Evolutionary conservation across 108 stramenopile genomes (phyloP), one percentile per base, ranked within the genome.

Genomic region (Discostella stelligeroides): DNA sequence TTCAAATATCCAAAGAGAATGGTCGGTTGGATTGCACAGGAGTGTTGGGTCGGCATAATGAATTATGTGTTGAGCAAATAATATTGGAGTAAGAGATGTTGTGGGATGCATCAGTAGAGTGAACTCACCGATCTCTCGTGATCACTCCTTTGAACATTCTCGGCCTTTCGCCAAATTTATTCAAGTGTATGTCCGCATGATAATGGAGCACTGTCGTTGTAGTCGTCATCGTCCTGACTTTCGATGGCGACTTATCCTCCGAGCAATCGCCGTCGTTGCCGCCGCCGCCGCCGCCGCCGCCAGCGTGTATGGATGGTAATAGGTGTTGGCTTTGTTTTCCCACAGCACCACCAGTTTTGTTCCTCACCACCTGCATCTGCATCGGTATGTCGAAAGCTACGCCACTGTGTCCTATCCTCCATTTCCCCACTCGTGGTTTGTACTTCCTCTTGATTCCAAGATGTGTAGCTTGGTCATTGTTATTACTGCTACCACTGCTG

Each of bases 121-220:
- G 10, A 30, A 47, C 70, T 67, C 30, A 84, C 71, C 80, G 57
- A 73, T 84, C 83, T 51, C 83, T 76, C 21, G 80, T 81, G 20
- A 88, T 64, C 9, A 91, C 72, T 27, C 90, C 90, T 56, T 84
- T 80, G 20, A 84, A 71, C 69, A 88, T 75, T 63, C 85, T 76
- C 34, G 90, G 85, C 30, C 82, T 61, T 50, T 72, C 58, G 42
- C 86, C 87, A 73, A 88, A 92, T 20, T 86, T 85, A 75, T 88
- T 87, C 47, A 86, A 63, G 68, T 84, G 86, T 48, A 88, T 55
- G 50, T 86, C 81, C 4, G 87, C 90, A 55, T 68, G 63, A 60
- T 85, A 91, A 40, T 84, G 80, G 60, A 84, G 49, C 38, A 72
- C 79, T 21, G 74, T 80, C 68, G 55, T 75, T 48, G 24, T 20